Conservation (phyloP, 352 stramenopile genomes). For the Globisporangium mamillatum region DNA sequence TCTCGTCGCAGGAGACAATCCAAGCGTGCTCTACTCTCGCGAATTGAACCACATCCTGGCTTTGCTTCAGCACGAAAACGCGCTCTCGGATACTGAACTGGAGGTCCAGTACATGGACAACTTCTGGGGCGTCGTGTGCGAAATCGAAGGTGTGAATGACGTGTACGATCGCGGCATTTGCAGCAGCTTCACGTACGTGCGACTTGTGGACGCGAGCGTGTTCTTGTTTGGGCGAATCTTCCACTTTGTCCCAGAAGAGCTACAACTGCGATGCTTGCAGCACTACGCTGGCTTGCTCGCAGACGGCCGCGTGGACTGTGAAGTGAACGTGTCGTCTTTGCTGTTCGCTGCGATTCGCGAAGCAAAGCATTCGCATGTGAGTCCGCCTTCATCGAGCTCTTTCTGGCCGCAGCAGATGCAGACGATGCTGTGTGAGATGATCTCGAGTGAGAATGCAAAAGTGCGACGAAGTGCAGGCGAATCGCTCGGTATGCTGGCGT, state of each 20-base stretch:
- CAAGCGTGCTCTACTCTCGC: slow-evolving; percentile 61
- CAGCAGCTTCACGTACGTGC: slow-evolving; percentile 80
- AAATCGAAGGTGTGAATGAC: slow-evolving; percentile 28
- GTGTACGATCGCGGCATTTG: slow-evolving; percentile 35
- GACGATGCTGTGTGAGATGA: slow-evolving; percentile 78
- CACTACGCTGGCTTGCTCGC: slow-evolving; percentile 68
- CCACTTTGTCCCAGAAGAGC: slow-evolving; percentile 74
- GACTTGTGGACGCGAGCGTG: slow-evolving; percentile 77
- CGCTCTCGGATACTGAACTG: slow-evolving; percentile 78
- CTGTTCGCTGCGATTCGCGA: slow-evolving; percentile 66
- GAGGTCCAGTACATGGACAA: slow-evolving; percentile 83
- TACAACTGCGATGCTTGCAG: slow-evolving; percentile 80
- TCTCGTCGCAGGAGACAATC: slow-evolving; percentile 58
- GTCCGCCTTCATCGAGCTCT: slow-evolving; percentile 23
- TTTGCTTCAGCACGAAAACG: slow-evolving; percentile 65
- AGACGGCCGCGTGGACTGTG: slow-evolving; percentile 56
- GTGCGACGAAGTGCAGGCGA: slow-evolving; percentile 76
- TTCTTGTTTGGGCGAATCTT: slow-evolving; percentile 76
- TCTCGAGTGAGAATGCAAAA: slow-evolving; percentile 54
- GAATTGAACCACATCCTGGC: slow-evolving; percentile 78
- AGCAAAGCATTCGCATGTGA: slow-evolving; percentile 30
- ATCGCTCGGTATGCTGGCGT: slow-evolving; percentile 57
- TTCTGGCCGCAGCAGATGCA: slow-evolving; percentile 75
- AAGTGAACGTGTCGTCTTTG: slow-evolving; percentile 78
- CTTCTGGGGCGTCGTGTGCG: slow-evolving; percentile 51